These are phyloP conservation scores for Colletotrichum godetiae DNA, from an alignment of 2,329 filamentous ascomycete species.

Conservation along the genomic window DNA sequence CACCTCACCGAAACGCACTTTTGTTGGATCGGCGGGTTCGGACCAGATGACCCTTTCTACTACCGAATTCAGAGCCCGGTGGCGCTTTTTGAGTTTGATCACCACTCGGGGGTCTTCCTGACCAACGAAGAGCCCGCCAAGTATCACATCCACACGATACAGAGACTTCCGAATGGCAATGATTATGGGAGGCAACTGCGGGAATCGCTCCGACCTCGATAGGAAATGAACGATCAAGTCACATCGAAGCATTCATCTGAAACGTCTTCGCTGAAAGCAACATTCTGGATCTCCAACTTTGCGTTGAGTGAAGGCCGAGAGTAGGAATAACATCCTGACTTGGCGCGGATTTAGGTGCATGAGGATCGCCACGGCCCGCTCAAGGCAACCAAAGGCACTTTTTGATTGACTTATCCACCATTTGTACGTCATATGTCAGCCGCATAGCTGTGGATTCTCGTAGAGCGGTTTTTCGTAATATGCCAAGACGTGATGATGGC, in stretches of 20 bases:
- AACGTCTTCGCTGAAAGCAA: too few relatives aligned
- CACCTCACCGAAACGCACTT: too few relatives aligned
- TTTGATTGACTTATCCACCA: neutral
- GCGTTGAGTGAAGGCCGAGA: neutral
- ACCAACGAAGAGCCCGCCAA: conserved; percentile 78
- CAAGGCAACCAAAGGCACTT: neutral
- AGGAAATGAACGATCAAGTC: neutral
- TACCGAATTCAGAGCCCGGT: conserved; percentile 83
- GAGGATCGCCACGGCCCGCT: neutral
- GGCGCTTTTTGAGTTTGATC: conserved; percentile 80
- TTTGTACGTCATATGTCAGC: neutral
- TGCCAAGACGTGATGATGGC: neutral
- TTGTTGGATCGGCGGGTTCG: too few relatives aligned
- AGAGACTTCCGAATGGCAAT: conserved; percentile 78
- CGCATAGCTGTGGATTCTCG: neutral
- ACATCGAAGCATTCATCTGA: neutral
- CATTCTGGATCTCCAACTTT: neutral
- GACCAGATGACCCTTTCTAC: conserved; percentile 59
- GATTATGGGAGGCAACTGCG: conserved; percentile 75
- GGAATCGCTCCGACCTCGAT: conserved; percentile 43
- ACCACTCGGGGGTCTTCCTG: conserved; percentile 82
- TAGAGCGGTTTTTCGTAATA: neutral
- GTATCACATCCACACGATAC: conserved; percentile 82
- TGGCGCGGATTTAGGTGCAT: neutral
- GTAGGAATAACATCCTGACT: neutral